Evolutionary conservation across 371 early-diverging fungal genomes (phyloP), one percentile per base, ranked within the genome.

Genomic region (Synchytrium microbalum): DNA sequence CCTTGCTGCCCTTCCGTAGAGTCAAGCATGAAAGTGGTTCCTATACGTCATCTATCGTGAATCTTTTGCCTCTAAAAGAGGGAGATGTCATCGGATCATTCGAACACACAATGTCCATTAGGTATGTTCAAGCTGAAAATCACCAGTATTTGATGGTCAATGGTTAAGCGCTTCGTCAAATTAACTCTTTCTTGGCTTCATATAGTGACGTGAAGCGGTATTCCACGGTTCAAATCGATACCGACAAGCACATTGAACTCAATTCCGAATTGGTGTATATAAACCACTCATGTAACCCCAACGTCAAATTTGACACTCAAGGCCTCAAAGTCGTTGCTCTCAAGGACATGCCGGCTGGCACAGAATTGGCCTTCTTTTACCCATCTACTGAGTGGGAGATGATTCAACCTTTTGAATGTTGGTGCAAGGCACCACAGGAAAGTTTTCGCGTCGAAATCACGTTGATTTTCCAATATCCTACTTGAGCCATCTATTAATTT

Each of bases 311-410:
- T 65, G 85, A 89, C 64, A 77, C 80, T 19, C 79, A 78, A 65
- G 60, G 64, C 31, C 71, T 71, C 69, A 68, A 68, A 27, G 75
- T 88, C 2, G 70, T 76, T 19, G 91, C 90, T 16, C 63, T 69
- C 19, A 72, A 72, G 46, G 86, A 86, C 38, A 28, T 64, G 19
- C 33, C 60, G 29, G 59, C 51, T 3, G 89, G 88, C 25, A 87
- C 86, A 60, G 88, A 86, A 67, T 32, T 89, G 64, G 86, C 87
- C 16, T 90, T 92, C 73, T 90, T 90, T 70, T 92, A 92, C 66
- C 90, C 90, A 31, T 80, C 83, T 26, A 87, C 87, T 29, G 92
- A 92, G 69, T 92, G 89, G 89, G 87, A 87, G 69, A 92, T 92
- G 92, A 84, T 75, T 54, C 86, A 92, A 73, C 88, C 90, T 3